Percentiles rank a stretch among this genome's conserved stretches.
Evolutionary conservation across 768 basidiomycete species (phyloP).

Genomic region (Gloeostereum incarnatum): DNA sequence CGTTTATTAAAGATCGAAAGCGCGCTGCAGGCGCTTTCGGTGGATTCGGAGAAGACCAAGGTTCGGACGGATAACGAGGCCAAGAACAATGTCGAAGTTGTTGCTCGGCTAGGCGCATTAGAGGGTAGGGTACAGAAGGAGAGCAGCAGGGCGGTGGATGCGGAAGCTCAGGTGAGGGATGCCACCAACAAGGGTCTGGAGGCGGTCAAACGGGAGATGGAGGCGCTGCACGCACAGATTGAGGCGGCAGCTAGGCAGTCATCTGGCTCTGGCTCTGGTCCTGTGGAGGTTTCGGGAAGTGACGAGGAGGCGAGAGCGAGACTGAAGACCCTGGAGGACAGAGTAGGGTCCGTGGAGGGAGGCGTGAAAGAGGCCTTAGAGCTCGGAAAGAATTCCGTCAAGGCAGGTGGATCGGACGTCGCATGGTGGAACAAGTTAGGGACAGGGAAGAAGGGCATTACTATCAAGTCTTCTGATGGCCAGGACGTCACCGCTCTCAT

Average conservation of each 20-base stretch:
- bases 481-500: conserved; percentile 52
- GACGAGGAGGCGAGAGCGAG: conserved; percentile 53
- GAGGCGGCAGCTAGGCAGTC: conserved; percentile 18
- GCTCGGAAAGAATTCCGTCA: conserved; percentile 37
- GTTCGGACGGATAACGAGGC: conserved; percentile 43
- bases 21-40: conserved; percentile 49
- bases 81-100: conserved; percentile 40
- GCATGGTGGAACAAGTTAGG: conserved; percentile 69
- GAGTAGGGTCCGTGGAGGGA: conserved; percentile 50
- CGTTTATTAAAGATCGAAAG: conserved; percentile 58
- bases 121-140: conserved; percentile 43
- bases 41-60: conserved; percentile 42
- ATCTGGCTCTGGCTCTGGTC: neutral
- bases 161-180: conserved; percentile 37
- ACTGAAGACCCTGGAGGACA: conserved; percentile 51
- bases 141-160: conserved; percentile 37
- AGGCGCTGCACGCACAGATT: conserved; percentile 36
- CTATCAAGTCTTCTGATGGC: conserved; percentile 68
- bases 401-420: conserved; percentile 27
- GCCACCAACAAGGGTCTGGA: conserved; percentile 35
- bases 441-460: conserved; percentile 38
- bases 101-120: conserved; percentile 43
- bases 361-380: conserved; percentile 69
- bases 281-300: conserved; percentile 8
- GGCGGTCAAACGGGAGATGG: conserved; percentile 46